These are phyloP conservation scores for Vanderwaltozyma yarrowii DNA, from an alignment of 805 yeast genomes.

Conservation along the genomic window DNA sequence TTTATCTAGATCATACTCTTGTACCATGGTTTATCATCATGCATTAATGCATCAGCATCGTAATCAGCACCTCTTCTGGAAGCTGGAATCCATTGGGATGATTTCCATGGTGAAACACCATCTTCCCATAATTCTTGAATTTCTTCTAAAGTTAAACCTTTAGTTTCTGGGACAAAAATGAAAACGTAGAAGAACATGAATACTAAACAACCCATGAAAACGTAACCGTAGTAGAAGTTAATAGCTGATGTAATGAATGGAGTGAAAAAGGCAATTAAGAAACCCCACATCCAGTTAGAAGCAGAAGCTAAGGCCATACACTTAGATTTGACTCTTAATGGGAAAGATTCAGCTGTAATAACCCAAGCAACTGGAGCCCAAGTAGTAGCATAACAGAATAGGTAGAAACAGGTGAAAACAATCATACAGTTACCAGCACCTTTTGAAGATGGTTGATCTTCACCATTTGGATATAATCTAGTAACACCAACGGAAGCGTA, in stretches of 20 bases:
- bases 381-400: conserved; percentile 62
- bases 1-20: conserved; percentile 6
- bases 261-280: conserved; percentile 54
- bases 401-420: conserved; percentile 56
- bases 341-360: conserved; percentile 59
- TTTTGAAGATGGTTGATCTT: conserved; percentile 36
- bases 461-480: conserved; percentile 25
- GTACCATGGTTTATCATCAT: conserved; percentile 12
- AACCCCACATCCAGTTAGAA: conserved; percentile 54
- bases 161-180: conserved; percentile 62
- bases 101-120: conserved; percentile 32
- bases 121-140: conserved; percentile 47
- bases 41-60: conserved; percentile 10
- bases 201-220: conserved; percentile 42
- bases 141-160: conserved; percentile 68
- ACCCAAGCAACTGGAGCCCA: conserved; percentile 66
- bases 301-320: conserved; percentile 48
- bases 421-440: conserved; percentile 63
- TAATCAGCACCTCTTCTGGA: conserved; percentile 16
- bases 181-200: conserved; percentile 48
- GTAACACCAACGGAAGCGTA: conserved; percentile 57
- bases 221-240: conserved; percentile 59
- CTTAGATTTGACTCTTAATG: conserved; percentile 56
- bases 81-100: conserved; percentile 42
- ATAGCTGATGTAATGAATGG: conserved; percentile 54